Base-by-base conservation (phyloP, 202 grass and related monocot genomes). In the Carex sylvatica region DNA sequence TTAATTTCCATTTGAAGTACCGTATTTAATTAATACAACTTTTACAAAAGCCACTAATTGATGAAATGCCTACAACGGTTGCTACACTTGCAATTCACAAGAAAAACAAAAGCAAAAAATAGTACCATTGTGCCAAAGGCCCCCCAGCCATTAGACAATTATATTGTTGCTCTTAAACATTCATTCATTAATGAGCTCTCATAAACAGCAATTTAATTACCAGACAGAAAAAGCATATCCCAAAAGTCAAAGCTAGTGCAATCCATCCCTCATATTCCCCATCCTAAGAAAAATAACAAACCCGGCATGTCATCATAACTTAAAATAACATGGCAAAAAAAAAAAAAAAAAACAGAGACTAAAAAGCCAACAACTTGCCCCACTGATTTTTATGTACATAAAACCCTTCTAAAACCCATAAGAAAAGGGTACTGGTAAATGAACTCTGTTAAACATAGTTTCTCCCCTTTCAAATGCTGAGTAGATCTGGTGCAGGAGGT, bases 401-500 rank as follows among this genome's bases (percentile, higher is more conserved):
- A 80, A 80, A 84, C 36, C 58, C 58, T 59, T 59, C 84, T 56
- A 54, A 56, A 85, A 68, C 52, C 72, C 72, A 79, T 65, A 68
- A 65, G 61, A 63, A 76, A 85, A 76, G 42, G 11, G 18, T 47
- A 38, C 68, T 49, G 36, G 35, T 56, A 4, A 69, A 30, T 55
- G 52, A 84, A 63, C 26, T 30, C 1, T 58, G 26, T 77, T 36
- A 77, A 77, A 56, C 52, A 56, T 19, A 77, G 28, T 58, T 20
- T 77, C 30, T 36, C 15, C 44, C 59, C 63, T 30, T 62, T 94
- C 89, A 99, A 35, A 99, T 99, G 83, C 91, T 93, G 47, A 99
- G 92, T 26, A 93, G 92, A 80, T 91, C 91, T 10, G 81, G 55
- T 33, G 88, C 70, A 1, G 72, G 88, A 3, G 71, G 80, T 31